Conservation (phyloP, 2,329 filamentous ascomycete genomes). For the Penicillium hesseltinei region DNA sequence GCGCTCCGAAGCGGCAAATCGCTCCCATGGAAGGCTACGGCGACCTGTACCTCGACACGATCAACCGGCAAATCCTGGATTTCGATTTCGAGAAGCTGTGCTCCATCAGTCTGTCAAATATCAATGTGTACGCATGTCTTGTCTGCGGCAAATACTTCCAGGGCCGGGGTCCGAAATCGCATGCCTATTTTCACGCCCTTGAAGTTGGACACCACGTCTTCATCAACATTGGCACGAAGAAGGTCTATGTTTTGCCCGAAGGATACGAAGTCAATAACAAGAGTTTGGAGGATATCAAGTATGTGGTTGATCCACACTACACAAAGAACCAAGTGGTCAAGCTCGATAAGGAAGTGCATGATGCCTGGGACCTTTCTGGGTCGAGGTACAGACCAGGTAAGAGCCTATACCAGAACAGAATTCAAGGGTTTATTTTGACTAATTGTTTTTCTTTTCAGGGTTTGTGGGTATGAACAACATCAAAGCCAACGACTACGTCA, state of each 20-base stretch:
- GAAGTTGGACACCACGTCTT: slow-evolving; percentile 96
- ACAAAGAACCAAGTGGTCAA: slow-evolving; percentile 74
- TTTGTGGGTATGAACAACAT: slow-evolving; percentile 99
- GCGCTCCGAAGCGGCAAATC: slow-evolving; percentile 59
- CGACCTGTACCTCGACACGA: slow-evolving; percentile 96
- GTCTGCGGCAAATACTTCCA: slow-evolving; percentile 98
- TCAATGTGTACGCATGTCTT: slow-evolving; percentile 97
- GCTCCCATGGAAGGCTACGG: slow-evolving; percentile 85
- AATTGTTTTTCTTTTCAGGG: slow-evolving; percentile 41
- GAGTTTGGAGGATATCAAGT: slow-evolving; percentile 96
- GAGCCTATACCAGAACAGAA: not conserved
- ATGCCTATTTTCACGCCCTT: slow-evolving; percentile 96
- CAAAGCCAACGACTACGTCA: slow-evolving; percentile 98
- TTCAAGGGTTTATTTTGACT: not conserved
- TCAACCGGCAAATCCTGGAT: slow-evolving; percentile 87
- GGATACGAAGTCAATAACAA: slow-evolving; percentile 95
- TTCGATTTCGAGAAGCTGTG: slow-evolving; percentile 99
- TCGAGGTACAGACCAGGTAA: slow-evolving; percentile 78
- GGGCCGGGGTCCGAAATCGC: slow-evolving; percentile 86
- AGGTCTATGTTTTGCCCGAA: slow-evolving; percentile 67
- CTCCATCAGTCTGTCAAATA: slow-evolving; percentile 92
- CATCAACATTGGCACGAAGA: slow-evolving; percentile 78
- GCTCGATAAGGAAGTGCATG: slow-evolving; percentile 63
- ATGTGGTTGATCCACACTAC: slow-evolving; percentile 89
- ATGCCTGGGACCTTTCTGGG: slow-evolving; percentile 73